Base-by-base conservation (phyloP, 176 grass and related monocot species). In the Guadua angustifolia region DNA sequence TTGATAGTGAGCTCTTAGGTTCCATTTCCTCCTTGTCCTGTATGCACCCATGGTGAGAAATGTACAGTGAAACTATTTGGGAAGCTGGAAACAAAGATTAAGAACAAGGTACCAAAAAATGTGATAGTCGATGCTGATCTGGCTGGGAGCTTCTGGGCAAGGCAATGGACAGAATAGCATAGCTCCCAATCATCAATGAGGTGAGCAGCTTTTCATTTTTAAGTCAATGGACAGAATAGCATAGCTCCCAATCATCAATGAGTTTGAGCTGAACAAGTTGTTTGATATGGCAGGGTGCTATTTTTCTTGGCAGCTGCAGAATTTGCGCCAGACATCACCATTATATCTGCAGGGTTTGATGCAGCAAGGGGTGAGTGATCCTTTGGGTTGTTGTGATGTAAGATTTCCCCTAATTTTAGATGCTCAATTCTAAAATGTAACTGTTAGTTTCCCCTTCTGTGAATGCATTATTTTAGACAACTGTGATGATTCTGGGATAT, bases 321-420 rank as follows among this genome's bases (percentile, higher is more conserved):
- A n/a, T n/a, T n/a, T n/a, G n/a, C 82, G 18, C 89, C n/a, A 38
- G 95, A 98, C 71, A 88, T 98, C 68, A 98, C 87, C 64, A 95
- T 98, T 82, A 91, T 98, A 91, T 98, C 93, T 60, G 93, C 95
- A 75, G 95, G 95, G 45, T 98, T 98, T 82, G 95, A 98, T 92
- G 95, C 95, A 47, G 95, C 95, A 73, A 91, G 91, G 75, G 95
- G 95, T 80, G n/a, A n/a, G n/a, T n/a, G 95, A 98, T 84, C 95
- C 95, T 75, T 80, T 98, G 39, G 95, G 95, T 65, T 81, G 95
- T 88, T 98, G 95, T 78, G 93, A 95, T 92, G 95, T 98, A 88
- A 86, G 93, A 70, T 79, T 73, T 81, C 61, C 77, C 69, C 3
- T 64, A 74, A 43, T 75, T 84, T 52, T 40, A 13, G 19, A 50